Conservation (phyloP, 176 grass and related monocot species). For the Aegilops bicornis region DNA sequence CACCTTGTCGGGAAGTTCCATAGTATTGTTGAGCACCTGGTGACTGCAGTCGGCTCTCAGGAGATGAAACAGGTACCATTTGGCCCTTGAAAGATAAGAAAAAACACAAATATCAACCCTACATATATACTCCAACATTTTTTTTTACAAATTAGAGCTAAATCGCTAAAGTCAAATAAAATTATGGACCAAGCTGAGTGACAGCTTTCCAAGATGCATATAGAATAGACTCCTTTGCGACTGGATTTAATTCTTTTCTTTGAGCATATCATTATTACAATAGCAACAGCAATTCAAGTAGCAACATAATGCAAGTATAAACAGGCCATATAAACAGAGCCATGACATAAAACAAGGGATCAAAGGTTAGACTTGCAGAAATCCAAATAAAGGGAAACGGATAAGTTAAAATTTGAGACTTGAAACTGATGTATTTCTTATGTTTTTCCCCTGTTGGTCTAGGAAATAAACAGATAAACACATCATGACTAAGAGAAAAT, state of each 20-base stretch:
- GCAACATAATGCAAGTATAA: background rate
- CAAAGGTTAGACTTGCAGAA: slow-evolving; percentile 20
- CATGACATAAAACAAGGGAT: background rate
- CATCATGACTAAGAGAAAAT: background rate
- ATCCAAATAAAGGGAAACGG: slow-evolving; percentile 5
- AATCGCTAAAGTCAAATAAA: background rate
- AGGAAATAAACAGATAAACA: slow-evolving; percentile 1
- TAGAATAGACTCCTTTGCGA: background rate
- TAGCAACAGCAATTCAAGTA: background rate
- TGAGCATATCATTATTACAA: background rate
- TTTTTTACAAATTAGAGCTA: background rate
- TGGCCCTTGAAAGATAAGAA: slow-evolving; percentile 44
- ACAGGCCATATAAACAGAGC: background rate
- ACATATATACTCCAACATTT: background rate
- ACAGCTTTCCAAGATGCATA: background rate
- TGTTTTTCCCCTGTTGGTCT: background rate
- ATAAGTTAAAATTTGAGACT: background rate
- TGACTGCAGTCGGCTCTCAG: slow-evolving; percentile 57
- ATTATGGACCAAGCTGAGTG: background rate
- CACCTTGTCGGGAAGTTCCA: slow-evolving; percentile 73
- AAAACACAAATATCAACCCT: slow-evolving; percentile 37
- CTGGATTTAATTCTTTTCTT: background rate
- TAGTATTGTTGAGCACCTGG: slow-evolving; percentile 62
- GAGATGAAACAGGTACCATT: slow-evolving; percentile 63
- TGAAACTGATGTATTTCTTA: background rate